These are phyloP conservation scores for Alternaria conjuncta DNA, from an alignment of 2,329 filamentous ascomycete genomes.

Conservation along the genomic window DNA sequence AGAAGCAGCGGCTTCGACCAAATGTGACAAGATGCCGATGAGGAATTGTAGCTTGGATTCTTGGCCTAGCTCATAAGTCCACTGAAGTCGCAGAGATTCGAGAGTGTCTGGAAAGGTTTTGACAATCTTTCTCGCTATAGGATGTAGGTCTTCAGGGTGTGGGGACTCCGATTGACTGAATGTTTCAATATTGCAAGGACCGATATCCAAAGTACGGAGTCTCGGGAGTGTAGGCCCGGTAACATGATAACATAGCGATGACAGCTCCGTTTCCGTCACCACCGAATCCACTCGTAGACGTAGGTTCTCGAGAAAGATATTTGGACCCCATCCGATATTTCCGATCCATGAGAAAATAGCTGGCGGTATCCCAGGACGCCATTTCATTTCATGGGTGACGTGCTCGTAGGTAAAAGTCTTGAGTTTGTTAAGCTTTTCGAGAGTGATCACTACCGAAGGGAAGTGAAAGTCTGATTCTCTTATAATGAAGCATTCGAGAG, in stretches of 20 bases:
- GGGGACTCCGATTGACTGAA: background rate
- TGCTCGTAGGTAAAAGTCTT: slow-evolving; percentile 12
- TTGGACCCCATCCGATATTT: background rate
- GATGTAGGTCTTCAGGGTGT: background rate
- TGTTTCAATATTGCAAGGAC: slow-evolving; percentile 1
- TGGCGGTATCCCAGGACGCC: background rate
- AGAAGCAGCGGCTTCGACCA: background rate
- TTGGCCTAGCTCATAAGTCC: background rate
- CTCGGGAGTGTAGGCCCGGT: background rate
- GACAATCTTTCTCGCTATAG: background rate
- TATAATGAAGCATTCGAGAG: slow-evolving; percentile 3
- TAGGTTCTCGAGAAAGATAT: background rate
- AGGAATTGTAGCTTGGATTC: background rate
- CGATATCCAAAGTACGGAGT: slow-evolving; percentile 4
- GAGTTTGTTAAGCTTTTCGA: slow-evolving; percentile 2
- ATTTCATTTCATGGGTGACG: background rate
- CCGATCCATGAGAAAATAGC: background rate
- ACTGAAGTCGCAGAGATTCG: slow-evolving; percentile 4
- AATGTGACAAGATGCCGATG: background rate
- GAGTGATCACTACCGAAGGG: background rate
- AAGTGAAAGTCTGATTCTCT: slow-evolving; percentile 1
- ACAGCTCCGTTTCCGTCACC: background rate
- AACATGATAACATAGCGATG: background rate
- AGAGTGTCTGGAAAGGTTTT: background rate
- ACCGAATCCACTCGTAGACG: background rate